Evolutionary conservation across 2,329 filamentous ascomycete genomes (phyloP).

Genomic region (Colletotrichum sp.): DNA sequence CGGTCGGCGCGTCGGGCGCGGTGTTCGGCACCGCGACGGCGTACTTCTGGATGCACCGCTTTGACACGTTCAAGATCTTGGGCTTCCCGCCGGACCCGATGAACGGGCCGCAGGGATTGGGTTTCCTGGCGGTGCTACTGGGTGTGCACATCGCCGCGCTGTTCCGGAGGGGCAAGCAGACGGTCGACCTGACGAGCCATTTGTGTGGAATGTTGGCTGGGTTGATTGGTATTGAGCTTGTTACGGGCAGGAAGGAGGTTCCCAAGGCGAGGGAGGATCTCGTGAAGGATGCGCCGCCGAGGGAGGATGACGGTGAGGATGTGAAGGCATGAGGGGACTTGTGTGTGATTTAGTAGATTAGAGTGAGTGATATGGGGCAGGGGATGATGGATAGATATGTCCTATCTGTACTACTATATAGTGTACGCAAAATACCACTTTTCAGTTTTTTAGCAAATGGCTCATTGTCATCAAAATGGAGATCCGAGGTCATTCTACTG

Average conservation of each 20-base stretch:
- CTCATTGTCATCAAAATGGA: too few species aligned
- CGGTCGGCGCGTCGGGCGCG: slow-evolving; percentile 71
- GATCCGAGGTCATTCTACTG: too few species aligned
- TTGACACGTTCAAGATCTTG: slow-evolving; percentile 62
- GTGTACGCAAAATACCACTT: not conserved
- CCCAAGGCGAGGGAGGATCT: not conserved
- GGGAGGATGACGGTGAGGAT: not conserved
- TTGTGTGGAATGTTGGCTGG: slow-evolving; percentile 56
- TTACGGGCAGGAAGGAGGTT: slow-evolving; percentile 26
- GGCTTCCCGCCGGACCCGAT: slow-evolving; percentile 60
- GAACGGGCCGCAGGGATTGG: slow-evolving; percentile 58
- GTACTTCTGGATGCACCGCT: slow-evolving; percentile 64
- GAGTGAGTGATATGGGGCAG: not conserved
- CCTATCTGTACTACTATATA: not conserved
- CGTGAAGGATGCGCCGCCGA: slow-evolving; percentile 2
- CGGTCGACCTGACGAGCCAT: slow-evolving; percentile 58
- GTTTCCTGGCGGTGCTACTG: slow-evolving; percentile 55
- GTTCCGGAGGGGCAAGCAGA: slow-evolving; percentile 44
- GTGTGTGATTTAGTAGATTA: not conserved
- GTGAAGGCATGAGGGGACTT: not conserved
- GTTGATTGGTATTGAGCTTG: slow-evolving; percentile 41
- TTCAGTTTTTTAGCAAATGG: too few species aligned
- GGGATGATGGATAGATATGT: not conserved
- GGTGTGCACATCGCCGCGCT: slow-evolving; percentile 55
- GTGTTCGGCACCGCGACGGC: slow-evolving; percentile 66